Base-by-base conservation (phyloP, 2,329 filamentous ascomycete species). In the Setomelanomma holmii region DNA sequence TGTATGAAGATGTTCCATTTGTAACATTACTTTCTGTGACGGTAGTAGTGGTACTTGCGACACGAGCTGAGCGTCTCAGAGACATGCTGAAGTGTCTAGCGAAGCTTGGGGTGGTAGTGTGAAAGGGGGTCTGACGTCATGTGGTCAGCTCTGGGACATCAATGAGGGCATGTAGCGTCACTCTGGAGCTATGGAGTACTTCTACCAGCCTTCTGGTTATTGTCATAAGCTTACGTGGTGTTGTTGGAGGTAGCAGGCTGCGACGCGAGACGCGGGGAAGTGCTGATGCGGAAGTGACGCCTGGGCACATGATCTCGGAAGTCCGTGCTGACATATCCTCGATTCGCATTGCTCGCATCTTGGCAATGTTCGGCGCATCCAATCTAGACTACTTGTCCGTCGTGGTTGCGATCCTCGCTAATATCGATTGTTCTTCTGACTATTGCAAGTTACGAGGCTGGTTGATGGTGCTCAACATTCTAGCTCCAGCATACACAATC, bases 31-130 rank as follows among this genome's bases (percentile, higher is more conserved):
- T n/a, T n/a, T 64, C 62, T 39, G 68, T 52, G 16, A 33, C 53
- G 35, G 42, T 64, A 44, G 63, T 48, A 11, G 46, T 46, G 45
- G 55, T 64, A 40, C 63, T 68, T 42, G 72, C 74, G 24, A 82
- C 73, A 39, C 82, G 78, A 36, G 79, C 71, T 40, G 82, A 85
- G 47, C 82, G 80, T 57, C 83, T 71, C 10, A 83, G 69, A 34
- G 81, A 78, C 82, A 85, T 84, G 42, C 19, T 69, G 56, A 56
- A 23, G 21, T 8, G 43, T 23, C 14, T 51, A 17, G 35, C 22
- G 10, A 38, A 45, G 44, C 20, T 46, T 44, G 36, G 27, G 23
- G 38, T 41, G 45, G 14, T 55, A 21, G 21, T 51, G 24, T 49
- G 43, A 30, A 42, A 23, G 41, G 39, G 14, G 6, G 41, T 47